Base-by-base conservation (phyloP, 225 moss, liverwort and hornwort species). In the Bryum argenteum region DNA sequence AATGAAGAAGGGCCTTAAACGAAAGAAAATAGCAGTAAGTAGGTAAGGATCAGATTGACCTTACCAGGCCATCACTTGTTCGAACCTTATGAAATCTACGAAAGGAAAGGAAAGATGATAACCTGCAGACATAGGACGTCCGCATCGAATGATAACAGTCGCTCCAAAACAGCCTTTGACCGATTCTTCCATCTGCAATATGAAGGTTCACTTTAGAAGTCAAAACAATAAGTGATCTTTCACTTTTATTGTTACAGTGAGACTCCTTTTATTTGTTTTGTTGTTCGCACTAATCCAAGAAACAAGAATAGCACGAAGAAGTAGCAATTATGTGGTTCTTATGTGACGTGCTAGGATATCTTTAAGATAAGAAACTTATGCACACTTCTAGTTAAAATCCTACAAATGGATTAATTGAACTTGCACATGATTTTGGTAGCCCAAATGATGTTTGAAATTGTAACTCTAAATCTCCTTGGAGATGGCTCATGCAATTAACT, bases 41-140 rank as follows among this genome's bases (percentile, higher is more conserved):
- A 13, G 55, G 37, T 50, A 6, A 18, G 16, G 48, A 39, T 21
- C 44, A 24, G 26, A 39, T 51, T 39, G 18, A 40, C 42, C 8
- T 33, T 62, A 47, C 33, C 33, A 33, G 57, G 20, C 0, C 10
- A 12, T 12, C 59, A 37, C 42, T 61, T 56, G 39, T 28, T 71
- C 10, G 63, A 54, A 58, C 20, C 22, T 68, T 22, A 38, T 6
- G 12, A 42, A 44, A 43, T 39, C 23, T 55, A 5, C 39, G 10
- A 9, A 50, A 1, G 23, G 67, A 59, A 42, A 2, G 62, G 60
- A 71, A 40, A 60, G 67, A 79, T 14, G 21, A 16, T 68, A 76
- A 93, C 93, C 91, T 94, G 95, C 37, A 97, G 76, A 78, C 97
- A 97, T 8, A 97, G 80, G 56, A 97, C 73, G 74, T 94, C 97